These are phyloP conservation scores for Candida montana DNA, from an alignment of 805 yeast species.

Conservation along the genomic window DNA sequence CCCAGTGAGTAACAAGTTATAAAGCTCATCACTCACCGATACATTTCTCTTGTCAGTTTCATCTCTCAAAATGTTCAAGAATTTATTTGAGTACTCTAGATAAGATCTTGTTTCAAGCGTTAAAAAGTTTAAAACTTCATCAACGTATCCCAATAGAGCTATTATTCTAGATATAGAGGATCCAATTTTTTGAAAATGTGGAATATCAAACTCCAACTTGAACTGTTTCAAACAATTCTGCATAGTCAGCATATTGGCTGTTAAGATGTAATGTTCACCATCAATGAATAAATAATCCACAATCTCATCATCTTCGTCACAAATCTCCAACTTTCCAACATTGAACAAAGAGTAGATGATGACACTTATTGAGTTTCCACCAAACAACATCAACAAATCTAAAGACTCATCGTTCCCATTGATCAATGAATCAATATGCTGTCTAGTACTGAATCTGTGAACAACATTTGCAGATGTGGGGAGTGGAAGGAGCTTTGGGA, in stretches of 20 bases:
- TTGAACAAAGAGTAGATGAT: constrained; percentile 31
- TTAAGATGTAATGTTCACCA: constrained; percentile 15
- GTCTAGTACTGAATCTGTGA: constrained; percentile 21
- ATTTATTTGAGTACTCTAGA: constrained; percentile 32
- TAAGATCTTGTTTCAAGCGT: constrained; percentile 31
- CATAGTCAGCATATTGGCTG: constrained; percentile 20
- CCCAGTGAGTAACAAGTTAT: constrained; percentile 49
- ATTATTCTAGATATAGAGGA: constrained; percentile 17
- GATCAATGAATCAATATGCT: constrained; percentile 26
- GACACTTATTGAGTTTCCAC: constrained; percentile 22
- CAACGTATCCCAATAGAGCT: constrained; percentile 28
- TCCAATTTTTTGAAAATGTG: constrained; percentile 15
- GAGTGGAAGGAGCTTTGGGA: constrained; percentile 34
- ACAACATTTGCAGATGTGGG: constrained; percentile 17
- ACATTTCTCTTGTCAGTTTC: constrained; percentile 26
- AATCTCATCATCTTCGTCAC: constrained; percentile 18
- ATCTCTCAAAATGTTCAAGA: constrained; percentile 31
- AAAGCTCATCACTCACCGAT: constrained; percentile 34
- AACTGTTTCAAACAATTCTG: constrained; percentile 16
- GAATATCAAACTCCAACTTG: constrained; percentile 9
- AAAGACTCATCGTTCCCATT: constrained; percentile 13
- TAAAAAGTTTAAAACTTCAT: constrained; percentile 27
- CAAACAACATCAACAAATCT: constrained; percentile 25
- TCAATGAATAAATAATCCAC: constrained; percentile 10
- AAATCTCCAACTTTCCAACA: constrained; percentile 21